Conservation (phyloP, 75 land plant genomes). For the Sequoiadendron giganteum region DNA sequence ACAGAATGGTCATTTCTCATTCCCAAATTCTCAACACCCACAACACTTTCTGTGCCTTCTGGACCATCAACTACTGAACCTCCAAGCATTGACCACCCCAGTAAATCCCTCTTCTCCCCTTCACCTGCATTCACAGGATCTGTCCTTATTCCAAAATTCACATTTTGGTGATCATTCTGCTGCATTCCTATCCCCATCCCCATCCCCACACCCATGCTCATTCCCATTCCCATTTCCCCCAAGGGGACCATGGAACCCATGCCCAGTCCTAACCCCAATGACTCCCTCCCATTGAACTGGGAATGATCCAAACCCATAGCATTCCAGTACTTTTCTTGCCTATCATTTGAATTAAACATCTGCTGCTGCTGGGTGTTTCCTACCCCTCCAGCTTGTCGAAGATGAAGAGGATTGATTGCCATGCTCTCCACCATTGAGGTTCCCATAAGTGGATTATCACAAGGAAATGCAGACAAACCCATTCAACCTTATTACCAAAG, state of each 20-base stretch:
- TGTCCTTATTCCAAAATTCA: neutral
- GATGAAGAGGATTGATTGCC: constrained; percentile 9
- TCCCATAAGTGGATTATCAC: constrained; percentile 1
- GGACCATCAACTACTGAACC: neutral
- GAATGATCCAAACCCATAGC: neutral
- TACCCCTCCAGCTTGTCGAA: neutral
- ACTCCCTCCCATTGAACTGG: neutral
- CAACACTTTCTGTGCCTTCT: neutral
- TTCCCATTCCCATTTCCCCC: constrained; percentile 7
- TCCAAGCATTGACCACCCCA: constrained; percentile 5
- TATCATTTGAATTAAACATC: neutral
- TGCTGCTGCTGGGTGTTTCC: neutral
- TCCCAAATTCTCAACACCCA: constrained; percentile 8
- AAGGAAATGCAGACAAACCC: constrained; percentile 11
- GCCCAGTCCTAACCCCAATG: neutral
- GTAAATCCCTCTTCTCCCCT: neutral
- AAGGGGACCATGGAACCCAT: neutral
- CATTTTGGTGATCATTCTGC: constrained; percentile 4
- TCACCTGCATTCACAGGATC: neutral
- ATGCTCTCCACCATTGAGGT: constrained; percentile 8
- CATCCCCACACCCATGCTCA: neutral
- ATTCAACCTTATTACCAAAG: neutral
- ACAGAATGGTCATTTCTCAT: neutral
- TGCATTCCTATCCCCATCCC: constrained; percentile 5
- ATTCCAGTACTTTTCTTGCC: constrained; percentile 8